These are phyloP conservation scores for Tubosaeta brunneosetosa DNA, from an alignment of 768 basidiomycete species.

Conservation along the genomic window DNA sequence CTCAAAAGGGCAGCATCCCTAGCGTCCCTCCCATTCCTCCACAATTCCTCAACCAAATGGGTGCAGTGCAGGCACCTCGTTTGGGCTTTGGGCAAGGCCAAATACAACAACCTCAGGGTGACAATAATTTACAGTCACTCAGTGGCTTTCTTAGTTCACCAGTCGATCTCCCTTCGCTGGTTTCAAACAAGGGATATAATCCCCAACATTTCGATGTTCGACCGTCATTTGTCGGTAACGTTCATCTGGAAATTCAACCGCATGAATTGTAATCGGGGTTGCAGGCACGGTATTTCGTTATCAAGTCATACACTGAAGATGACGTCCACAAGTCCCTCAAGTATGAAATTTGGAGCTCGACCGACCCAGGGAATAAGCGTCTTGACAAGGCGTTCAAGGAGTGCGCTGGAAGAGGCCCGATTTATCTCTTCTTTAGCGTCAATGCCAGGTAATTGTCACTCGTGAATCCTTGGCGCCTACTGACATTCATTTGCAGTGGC, in stretches of 20 bases:
- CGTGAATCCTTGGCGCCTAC: neutral
- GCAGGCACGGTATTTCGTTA: constrained; percentile 91
- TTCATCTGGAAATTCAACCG: neutral
- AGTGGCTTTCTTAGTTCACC: constrained; percentile 57
- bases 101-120: constrained; percentile 25
- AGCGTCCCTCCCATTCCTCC: constrained; percentile 69
- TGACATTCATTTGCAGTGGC: constrained; percentile 47
- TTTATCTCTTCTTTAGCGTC: constrained; percentile 98
- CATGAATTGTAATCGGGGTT: constrained; percentile 5
- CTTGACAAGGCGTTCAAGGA: constrained; percentile 98
- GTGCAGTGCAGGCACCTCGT: constrained; percentile 32
- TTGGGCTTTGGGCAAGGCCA: constrained; percentile 35
- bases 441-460: constrained; percentile 64
- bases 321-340: constrained; percentile 98
- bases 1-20: constrained; percentile 43
- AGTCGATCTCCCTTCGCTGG: constrained; percentile 81
- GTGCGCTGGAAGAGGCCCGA: constrained; percentile 84
- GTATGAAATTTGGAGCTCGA: constrained; percentile 97
- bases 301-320: constrained; percentile 98
- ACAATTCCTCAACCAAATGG: constrained; percentile 64
- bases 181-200: constrained; percentile 88
- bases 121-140: constrained; percentile 34
- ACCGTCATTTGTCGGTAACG: constrained; percentile 63
- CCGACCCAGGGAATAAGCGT: constrained; percentile 94
- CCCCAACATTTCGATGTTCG: constrained; percentile 78